Evolutionary conservation across 2,329 filamentous ascomycete genomes (phyloP), one percentile per base, ranked within the genome.

Genomic region (Penicillium sp.): DNA sequence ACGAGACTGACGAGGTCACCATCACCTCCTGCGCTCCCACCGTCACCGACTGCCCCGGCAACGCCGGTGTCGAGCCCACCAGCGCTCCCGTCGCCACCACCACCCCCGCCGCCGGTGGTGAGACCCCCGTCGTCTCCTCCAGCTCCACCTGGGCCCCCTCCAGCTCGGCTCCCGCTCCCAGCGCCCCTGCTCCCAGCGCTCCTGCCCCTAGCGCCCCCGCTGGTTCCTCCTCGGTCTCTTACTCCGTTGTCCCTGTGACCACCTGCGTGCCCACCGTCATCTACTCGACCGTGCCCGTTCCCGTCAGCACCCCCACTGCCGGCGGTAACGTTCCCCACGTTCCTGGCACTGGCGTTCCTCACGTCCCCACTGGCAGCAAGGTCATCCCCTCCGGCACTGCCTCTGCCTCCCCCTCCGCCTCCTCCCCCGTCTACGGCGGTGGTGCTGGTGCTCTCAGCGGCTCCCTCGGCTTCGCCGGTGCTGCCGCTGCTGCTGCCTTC

Each of bases 1-100:
- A 79, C 77, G 71, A 73, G 65, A 82, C 79, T 58, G 75, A 81
- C 65, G 74, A 77, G 65, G 73, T 80, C 60, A 84, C 81, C 71
- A 73, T 84, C 77, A 84, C 79, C 69, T 81, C 78, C 45, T 84
- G 81, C 76, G 76, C 71, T 50, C 73, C 80, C 41, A 75, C 76
- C 53, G 80, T 85, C 64, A 78, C 80, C 68, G 64, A 86, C 80
- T 87, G 84, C 70, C 69, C 71, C 38, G 68, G 61, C 53, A 38
- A 38, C 25, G 8, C 50, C 41, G 46, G 47, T n/a, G 54, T 40
- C 31, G 52, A 51, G 40, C 35, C 55, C 42, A 58, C 58, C 44
- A 60, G 50, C 42, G 42, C 44, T 27, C 16, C 53, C 16, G 50
- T 46, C 25, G 41, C 41, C 19, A 31, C 50, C 33, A 52, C 53